A percentile compares a stretch with the other conserved stretches of the same genome.
Evolutionary conservation across 805 yeast species (phyloP).

Genomic region (Yarrowia sp.): DNA sequence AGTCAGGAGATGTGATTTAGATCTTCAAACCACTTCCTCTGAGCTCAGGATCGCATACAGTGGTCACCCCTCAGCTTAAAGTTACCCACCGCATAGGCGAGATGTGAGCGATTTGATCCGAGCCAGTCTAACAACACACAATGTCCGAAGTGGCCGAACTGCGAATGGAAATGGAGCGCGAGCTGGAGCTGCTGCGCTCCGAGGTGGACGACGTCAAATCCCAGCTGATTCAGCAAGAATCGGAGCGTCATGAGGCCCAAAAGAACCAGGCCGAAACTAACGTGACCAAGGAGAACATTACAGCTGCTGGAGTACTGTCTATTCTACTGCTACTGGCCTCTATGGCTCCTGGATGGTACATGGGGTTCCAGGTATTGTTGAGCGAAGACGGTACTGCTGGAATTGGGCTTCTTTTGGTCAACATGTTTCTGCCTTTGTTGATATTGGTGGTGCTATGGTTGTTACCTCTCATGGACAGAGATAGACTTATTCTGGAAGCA

Average conservation of each 20-base stretch:
- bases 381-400: not conserved
- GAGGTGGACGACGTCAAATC: conserved; percentile 1
- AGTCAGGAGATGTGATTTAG: too few relatives aligned
- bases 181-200: not conserved
- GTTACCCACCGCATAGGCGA: not conserved
- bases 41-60: too few relatives aligned
- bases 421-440: not conserved
- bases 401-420: not conserved
- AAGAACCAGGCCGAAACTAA: not conserved
- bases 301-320: not conserved
- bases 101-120: not conserved
- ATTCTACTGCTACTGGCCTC: not conserved
- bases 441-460: not conserved
- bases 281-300: not conserved
- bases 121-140: not conserved
- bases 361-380: not conserved
- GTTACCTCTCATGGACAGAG: not conserved
- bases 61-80: too few relatives aligned
- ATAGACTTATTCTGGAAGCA: not conserved
- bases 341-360: conserved; percentile 8
- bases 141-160: conserved; percentile 21
- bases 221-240: conserved; percentile 5
- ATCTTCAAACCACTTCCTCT: too few relatives aligned
- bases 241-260: not conserved
- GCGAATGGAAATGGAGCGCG: conserved; percentile 5